A percentile compares a stretch with the other conserved stretches of the same genome.
These are phyloP conservation scores for Colletotrichum sp. DNA, from an alignment of 2,329 filamentous ascomycete genomes.

Conservation along the genomic window DNA sequence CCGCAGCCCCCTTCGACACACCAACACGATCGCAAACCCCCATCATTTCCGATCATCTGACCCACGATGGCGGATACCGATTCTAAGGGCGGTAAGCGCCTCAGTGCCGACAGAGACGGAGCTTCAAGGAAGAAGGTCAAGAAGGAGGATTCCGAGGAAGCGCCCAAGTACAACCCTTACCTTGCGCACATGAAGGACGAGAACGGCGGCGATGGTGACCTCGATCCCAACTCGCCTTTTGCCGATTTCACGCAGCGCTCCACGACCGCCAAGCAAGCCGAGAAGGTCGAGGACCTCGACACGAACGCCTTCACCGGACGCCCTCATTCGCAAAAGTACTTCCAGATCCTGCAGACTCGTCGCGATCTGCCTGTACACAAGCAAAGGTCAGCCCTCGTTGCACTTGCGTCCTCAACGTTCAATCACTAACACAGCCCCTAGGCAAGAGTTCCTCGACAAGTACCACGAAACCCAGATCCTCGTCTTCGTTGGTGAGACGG, in stretches of 20 bases:
- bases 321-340: slow-evolving; percentile 82
- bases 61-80: slow-evolving; percentile 43
- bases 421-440: slow-evolving; percentile 33
- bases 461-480: slow-evolving; percentile 96
- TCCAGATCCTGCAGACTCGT: slow-evolving; percentile 83
- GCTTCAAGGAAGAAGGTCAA: slow-evolving; percentile 48
- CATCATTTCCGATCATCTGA: neutral
- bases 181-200: slow-evolving; percentile 85
- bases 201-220: slow-evolving; percentile 32
- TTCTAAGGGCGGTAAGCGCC: slow-evolving; percentile 45
- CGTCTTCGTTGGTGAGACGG: slow-evolving; percentile 98
- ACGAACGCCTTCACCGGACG: slow-evolving; percentile 85
- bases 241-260: slow-evolving; percentile 75
- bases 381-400: slow-evolving; percentile 66
- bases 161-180: slow-evolving; percentile 75
- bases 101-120: slow-evolving; percentile 48
- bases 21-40: neutral
- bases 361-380: slow-evolving; percentile 89
- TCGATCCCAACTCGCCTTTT: slow-evolving; percentile 53
- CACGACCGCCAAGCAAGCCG: slow-evolving; percentile 79
- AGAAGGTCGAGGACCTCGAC: slow-evolving; percentile 77
- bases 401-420: neutral
- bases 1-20: neutral
- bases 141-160: slow-evolving; percentile 36
- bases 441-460: slow-evolving; percentile 89